A percentile compares a stretch with the other conserved stretches of the same genome.
Evolutionary conservation across 192 early-diverging fungal genomes (phyloP).

Genomic region (Coemansia sp.): DNA sequence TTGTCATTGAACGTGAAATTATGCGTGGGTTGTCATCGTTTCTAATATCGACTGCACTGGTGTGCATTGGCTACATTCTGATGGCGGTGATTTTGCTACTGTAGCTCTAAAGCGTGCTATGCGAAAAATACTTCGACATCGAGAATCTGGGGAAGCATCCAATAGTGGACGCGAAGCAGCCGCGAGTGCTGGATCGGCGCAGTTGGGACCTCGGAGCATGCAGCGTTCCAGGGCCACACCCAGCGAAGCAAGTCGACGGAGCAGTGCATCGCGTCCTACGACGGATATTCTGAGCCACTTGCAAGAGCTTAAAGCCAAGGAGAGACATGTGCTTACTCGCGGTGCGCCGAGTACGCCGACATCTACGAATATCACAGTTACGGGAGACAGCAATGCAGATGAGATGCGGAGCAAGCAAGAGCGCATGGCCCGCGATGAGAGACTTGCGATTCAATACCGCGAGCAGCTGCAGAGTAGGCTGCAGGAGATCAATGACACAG

Average conservation of each 20-base stretch:
- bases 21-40: neutral
- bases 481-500: conserved; percentile 22
- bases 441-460: conserved; percentile 37
- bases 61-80: neutral
- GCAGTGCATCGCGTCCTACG: conserved; percentile 20
- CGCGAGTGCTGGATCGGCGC: neutral
- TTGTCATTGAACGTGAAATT: neutral
- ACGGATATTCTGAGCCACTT: conserved; percentile 50
- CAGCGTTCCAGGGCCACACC: conserved; percentile 11
- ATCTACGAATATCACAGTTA: neutral
- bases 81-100: conserved; percentile 1
- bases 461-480: conserved; percentile 31
- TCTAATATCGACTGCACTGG: neutral
- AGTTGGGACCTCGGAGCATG: neutral
- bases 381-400: conserved; percentile 7
- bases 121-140: conserved; percentile 32
- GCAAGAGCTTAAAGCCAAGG: conserved; percentile 49
- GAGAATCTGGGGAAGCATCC: neutral
- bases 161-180: neutral
- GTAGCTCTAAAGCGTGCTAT: conserved; percentile 43
- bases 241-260: conserved; percentile 21
- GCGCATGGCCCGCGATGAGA: conserved; percentile 39
- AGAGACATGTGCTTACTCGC: conserved; percentile 42
- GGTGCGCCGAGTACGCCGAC: conserved; percentile 16
- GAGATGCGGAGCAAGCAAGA: conserved; percentile 44